phyloP scores from a whole-genome alignment of 202 grass and related monocot species.

The Alloteropsis angusta region DNA sequence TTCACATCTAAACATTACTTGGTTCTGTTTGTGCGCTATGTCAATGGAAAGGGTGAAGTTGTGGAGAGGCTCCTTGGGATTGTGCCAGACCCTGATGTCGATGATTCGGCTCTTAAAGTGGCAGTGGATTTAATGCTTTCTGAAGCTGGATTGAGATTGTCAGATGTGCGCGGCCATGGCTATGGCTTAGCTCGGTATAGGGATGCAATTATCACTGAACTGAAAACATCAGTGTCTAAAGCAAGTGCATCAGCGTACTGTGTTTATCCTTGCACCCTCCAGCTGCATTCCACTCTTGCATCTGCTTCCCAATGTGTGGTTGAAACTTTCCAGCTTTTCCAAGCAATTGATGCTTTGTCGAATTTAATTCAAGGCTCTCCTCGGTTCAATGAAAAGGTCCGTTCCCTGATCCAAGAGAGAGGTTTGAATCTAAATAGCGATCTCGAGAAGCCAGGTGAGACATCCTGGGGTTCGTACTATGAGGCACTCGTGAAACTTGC shows the following conservation, averaged over 20 bases:
- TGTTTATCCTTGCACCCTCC: not conserved
- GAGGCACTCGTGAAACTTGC: conserved; percentile 10
- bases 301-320: not conserved
- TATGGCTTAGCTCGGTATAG: not conserved
- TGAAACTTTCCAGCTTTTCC: conserved; percentile 3
- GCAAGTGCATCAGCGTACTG: not conserved
- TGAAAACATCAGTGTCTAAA: not conserved
- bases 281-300: not conserved
- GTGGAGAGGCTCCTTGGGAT: conserved; percentile 19
- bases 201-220: not conserved
- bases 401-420: conserved; percentile 8
- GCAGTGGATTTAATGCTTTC: not conserved
- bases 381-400: conserved; percentile 14
- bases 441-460: conserved; percentile 25
- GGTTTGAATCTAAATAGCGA: conserved; percentile 8
- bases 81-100: conserved; percentile 9
- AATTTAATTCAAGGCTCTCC: conserved; percentile 11
- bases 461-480: conserved; percentile 27
- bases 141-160: conserved; percentile 23
- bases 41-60: not conserved
- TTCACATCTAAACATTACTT: not conserved
- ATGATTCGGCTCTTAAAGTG: not conserved
- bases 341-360: not conserved
- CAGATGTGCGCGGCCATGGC: conserved; percentile 5
- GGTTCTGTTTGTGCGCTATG: not conserved